Base-by-base conservation (phyloP, 140 eudicot genomes). In the Ambrosia hybrid region DNA sequence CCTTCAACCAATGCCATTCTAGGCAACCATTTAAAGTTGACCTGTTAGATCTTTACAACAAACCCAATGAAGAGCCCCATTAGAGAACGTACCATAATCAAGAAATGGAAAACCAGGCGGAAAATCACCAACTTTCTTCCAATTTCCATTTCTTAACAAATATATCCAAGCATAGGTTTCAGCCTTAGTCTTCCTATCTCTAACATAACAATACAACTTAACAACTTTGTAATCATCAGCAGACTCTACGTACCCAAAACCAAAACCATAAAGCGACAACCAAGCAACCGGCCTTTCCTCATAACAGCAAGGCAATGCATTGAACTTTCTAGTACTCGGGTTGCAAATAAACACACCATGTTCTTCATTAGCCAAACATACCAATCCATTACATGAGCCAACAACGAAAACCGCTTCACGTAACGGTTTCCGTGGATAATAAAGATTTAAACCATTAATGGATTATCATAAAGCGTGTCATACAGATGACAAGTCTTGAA, bases 61-160 rank as follows among this genome's bases (percentile, higher is more conserved):
- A 3, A 68, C 64, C 89, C 91, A 89, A 79, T 89, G 96, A 58
- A 89, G 73, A 73, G 84, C 81, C 16, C 92, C 89, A 62, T 76
- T 82, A 7, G 55, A 86, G 34, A 70, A 82, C 63, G 65, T 82
- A 6, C 86, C 89, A 1, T 65, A 71, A 70, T 84, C 80, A 41
- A 71, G 62, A 46, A 71, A 13, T 0, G 79, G 84, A 45, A 72
- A 4, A 45, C 76, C 86, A 57, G 12, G 64, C 30, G 78, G 81
- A 72, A 87, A 87, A 55, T 51, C 82, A 43, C 76, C 78, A 62
- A 84, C 65, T 37, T 65, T 69, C 45, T 62, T 87, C 95, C 30
- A 21, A 21, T 21, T 21, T 21, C 30, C 30, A 21, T 21, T 21
- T 21, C 30, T 21, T 21, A 21, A 21, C 30, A 1, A 82, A 63